Conservation (phyloP, 2,329 filamentous ascomycete genomes). For the Fusarium odoratissimum region DNA sequence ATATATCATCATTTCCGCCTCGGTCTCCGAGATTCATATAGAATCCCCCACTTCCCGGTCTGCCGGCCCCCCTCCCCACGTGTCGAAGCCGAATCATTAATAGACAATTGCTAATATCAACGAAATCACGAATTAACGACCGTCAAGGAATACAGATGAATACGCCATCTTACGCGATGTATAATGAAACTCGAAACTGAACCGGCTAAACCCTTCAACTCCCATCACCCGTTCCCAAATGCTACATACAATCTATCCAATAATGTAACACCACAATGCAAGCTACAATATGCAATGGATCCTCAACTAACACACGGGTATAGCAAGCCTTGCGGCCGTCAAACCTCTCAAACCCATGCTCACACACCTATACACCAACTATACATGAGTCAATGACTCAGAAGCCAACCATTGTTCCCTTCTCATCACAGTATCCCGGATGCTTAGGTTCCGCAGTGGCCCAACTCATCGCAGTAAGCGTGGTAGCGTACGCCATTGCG, state of each 20-base stretch:
- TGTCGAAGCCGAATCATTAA: constrained; percentile 22
- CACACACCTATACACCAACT: not conserved
- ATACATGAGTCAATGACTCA: constrained; percentile 9
- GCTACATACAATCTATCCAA: constrained; percentile 43
- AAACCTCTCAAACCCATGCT: constrained; percentile 10
- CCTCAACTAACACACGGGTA: constrained; percentile 2
- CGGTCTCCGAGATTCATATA: constrained; percentile 36
- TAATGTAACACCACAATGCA: constrained; percentile 39
- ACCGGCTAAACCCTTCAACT: constrained; percentile 22
- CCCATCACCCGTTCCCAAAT: constrained; percentile 27
- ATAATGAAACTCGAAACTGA: constrained; percentile 15
- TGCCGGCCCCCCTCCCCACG: constrained; percentile 35
- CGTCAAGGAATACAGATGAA: not conserved
- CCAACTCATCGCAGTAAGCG: constrained; percentile 89
- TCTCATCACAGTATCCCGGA: constrained; percentile 67
- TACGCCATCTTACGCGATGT: not conserved
- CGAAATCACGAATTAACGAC: not conserved
- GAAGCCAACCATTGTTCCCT: constrained; percentile 38
- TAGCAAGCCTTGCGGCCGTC: constrained; percentile 27
- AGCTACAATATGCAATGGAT: constrained; percentile 35
- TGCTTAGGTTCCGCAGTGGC: constrained; percentile 64
- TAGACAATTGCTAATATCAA: constrained; percentile 14
- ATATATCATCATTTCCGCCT: constrained; percentile 33
- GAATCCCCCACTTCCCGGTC: constrained; percentile 40
- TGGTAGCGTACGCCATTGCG: constrained; percentile 93